Evolutionary conservation across 495 filamentous ascomycete species (phyloP).

Genomic region (Glutinoglossum americanum): DNA sequence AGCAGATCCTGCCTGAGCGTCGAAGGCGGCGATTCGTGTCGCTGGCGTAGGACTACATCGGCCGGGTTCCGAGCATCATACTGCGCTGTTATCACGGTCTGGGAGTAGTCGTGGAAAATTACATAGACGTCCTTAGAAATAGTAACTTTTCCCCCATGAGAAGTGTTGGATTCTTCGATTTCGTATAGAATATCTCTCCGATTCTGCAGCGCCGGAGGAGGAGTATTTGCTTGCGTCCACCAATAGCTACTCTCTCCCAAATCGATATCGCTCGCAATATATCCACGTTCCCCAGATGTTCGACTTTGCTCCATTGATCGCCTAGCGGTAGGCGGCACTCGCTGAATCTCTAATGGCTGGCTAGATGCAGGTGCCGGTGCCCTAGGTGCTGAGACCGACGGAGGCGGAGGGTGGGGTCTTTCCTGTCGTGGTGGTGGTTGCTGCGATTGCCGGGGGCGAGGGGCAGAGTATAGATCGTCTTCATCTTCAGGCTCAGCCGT

Average conservation of each 20-base stretch:
- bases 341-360: slow-evolving; percentile 48
- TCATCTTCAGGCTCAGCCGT: slow-evolving; percentile 11
- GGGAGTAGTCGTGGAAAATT: slow-evolving; percentile 86
- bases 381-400: slow-evolving; percentile 10
- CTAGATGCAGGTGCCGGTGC: slow-evolving; percentile 20
- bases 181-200: slow-evolving; percentile 72
- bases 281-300: slow-evolving; percentile 50
- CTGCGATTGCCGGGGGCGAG: slow-evolving; percentile 9
- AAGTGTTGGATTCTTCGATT: slow-evolving; percentile 52
- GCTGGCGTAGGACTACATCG: slow-evolving; percentile 58
- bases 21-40: slow-evolving; percentile 69
- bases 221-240: slow-evolving; percentile 58
- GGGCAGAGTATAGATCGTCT: slow-evolving; percentile 15
- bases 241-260: slow-evolving; percentile 48
- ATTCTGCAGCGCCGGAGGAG: slow-evolving; percentile 61
- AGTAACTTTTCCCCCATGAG: slow-evolving; percentile 42
- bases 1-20: slow-evolving; percentile 80
- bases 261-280: slow-evolving; percentile 73
- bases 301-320: slow-evolving; percentile 54
- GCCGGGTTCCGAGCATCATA: slow-evolving; percentile 56
- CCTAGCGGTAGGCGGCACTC: slow-evolving; percentile 26
- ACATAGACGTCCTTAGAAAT: slow-evolving; percentile 65
- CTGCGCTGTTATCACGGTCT: slow-evolving; percentile 65
- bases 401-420: slow-evolving; percentile 22
- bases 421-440: slow-evolving; percentile 16